Conservation (phyloP, 352 stramenopile genomes). For the Globisporangium perplexum region DNA sequence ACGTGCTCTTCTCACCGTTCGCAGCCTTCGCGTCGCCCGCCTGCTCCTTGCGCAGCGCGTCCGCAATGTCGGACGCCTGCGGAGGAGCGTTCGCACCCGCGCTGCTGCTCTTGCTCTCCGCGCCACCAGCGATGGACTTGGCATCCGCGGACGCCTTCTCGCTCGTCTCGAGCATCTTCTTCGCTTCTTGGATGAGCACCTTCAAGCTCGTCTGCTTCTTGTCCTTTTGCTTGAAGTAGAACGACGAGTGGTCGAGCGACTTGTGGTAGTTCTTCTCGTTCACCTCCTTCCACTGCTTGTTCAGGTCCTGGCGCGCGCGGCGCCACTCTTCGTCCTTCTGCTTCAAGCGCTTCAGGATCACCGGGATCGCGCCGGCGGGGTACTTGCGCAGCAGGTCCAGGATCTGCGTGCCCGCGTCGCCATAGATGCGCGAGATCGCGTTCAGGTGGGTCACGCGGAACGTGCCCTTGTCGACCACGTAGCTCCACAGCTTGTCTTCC, state of each 20-base stretch:
- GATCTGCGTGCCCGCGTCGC: conserved; percentile 88
- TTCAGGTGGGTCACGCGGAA: conserved; percentile 97
- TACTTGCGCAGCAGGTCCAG: conserved; percentile 96
- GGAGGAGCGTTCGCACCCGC: conserved; percentile 27
- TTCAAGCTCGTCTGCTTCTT: conserved; percentile 97
- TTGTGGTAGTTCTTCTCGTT: conserved; percentile 99
- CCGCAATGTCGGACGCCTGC: conserved; percentile 48
- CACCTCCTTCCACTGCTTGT: conserved; percentile 97
- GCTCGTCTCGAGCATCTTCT: conserved; percentile 73
- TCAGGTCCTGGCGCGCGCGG: conserved; percentile 90
- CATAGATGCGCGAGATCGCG: conserved; percentile 97
- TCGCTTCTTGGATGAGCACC: conserved; percentile 86
- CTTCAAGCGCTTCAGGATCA: conserved; percentile 97
- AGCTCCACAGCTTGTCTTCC: conserved; percentile 80
- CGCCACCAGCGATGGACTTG: conserved; percentile 14
- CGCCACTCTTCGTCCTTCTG: conserved; percentile 98
- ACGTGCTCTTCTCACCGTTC: conserved; percentile 3
- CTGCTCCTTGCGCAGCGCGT: conserved; percentile 62
- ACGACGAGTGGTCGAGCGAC: conserved; percentile 97
- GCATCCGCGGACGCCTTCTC: conserved; percentile 34
- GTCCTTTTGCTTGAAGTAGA: conserved; percentile 98
- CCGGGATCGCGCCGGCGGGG: conserved; percentile 94
- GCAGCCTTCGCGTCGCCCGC: conserved; percentile 3
- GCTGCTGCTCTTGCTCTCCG: conserved; percentile 3
- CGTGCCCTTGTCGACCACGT: conserved; percentile 92